Percentiles rank a stretch among this genome's conserved stretches.
phyloP scores from a whole-genome alignment of 164 flowering plant genomes.

The Magnolia sinica region DNA sequence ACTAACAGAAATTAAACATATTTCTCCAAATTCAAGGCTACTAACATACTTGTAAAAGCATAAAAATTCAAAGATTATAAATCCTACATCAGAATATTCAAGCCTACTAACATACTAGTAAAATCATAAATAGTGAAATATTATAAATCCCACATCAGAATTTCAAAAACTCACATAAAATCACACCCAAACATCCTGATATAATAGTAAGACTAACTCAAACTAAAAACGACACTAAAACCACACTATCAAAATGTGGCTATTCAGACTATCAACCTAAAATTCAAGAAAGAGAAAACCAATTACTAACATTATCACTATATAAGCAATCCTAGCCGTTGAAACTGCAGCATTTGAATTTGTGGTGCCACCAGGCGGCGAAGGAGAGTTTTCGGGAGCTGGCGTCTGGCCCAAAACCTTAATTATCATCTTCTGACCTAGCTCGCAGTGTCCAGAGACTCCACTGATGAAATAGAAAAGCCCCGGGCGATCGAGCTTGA shows the following conservation, averaged over 20 bases:
- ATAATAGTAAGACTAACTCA: too few relatives aligned
- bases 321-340: background rate
- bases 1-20: too few relatives aligned
- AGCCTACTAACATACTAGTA: too few relatives aligned
- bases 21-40: too few relatives aligned
- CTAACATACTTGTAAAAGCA: too few relatives aligned
- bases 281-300: conserved; percentile 4
- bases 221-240: too few relatives aligned
- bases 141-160: too few relatives aligned
- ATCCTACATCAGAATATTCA: too few relatives aligned
- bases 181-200: too few relatives aligned
- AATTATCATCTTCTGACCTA: conserved; percentile 55
- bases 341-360: background rate
- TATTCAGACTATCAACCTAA: background rate
- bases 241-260: background rate
- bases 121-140: too few relatives aligned
- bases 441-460: conserved; percentile 50
- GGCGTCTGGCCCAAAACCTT: conserved; percentile 30
- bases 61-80: too few relatives aligned
- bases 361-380: background rate
- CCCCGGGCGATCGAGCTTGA: conserved; percentile 41
- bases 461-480: conserved; percentile 72
- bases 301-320: background rate
- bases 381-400: conserved; percentile 2
- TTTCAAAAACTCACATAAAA: too few relatives aligned